Base-by-base conservation (phyloP, 352 stramenopile genomes). In the Phytophthora foliorum region DNA sequence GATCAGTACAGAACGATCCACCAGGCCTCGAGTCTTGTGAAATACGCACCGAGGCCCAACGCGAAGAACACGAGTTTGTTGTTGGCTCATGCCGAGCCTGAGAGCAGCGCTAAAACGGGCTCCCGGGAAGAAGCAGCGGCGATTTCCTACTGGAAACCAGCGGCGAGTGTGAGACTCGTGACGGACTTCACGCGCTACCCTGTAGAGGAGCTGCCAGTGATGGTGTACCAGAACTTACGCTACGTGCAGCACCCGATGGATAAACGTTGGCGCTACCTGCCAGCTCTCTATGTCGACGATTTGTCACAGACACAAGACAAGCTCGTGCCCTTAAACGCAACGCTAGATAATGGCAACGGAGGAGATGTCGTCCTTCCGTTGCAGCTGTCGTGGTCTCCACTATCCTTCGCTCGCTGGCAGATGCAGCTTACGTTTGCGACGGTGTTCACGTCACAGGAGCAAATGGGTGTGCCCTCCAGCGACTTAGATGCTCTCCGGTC, bases 401-500 rank as follows among this genome's bases (percentile, higher is more conserved):
- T 94, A 71, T 91, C 83, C 14, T 94, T 90, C 55, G 84, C 82
- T 19, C 80, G 86, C 21, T 94, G 87, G 87, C 84, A 94, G 68
- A 81, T 94, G 63, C 75, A 92, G 49, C 59, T 94, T 24, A 92
- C 84, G 14, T 88, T 92, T 76, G 84, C 84, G 24, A 76, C 69
- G 48, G 81, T 86, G 29, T 80, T 91, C 22, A 57, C 70, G 27
- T 86, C 83, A 7, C 84, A 93, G 58, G 79, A 89, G 52, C 66
- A 85, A 50, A 72, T 93, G 53, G 85, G 85, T 4, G 87, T 93
- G 51, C 74, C 78, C 11, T 69, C 68, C 2, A 72, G 85, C 7
- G 86, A 92, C 44, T 86, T 99, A 67, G 90, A 97, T 55, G 80
- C 90, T 19, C 86, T 99, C 49, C 95, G 97, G 13, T 98, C 82